Base-by-base conservation (phyloP, 2,329 filamentous ascomycete genomes). In the Chaetomiaceae sp. region DNA sequence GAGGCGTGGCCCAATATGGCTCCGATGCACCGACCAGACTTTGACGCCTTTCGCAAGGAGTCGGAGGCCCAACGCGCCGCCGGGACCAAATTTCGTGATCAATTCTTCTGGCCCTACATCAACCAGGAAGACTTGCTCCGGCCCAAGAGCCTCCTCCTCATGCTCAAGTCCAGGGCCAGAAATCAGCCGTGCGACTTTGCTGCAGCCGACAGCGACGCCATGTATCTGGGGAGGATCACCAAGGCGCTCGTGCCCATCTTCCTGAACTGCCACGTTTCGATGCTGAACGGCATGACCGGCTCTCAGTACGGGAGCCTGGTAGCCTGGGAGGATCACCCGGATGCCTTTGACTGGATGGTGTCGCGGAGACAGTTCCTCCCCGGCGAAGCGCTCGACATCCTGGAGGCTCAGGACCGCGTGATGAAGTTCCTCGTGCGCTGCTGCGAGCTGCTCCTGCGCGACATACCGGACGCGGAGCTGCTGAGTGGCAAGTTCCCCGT, bases 71-170 rank as follows among this genome's bases (percentile, higher is more conserved):
- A 60, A 26, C 48, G 52, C 5, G 20, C 45, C 3, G 3, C 24
- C 1, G 54, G 55, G 3, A 57, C 56, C 10, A 50, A 55, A 19
- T 55, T 61, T n/a, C 53, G 47, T 7, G 64, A 68, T 6, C 44
- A 61, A 8, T 77, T 63, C 49, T 58, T 76, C 34, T 79, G 69
- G 67, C 78, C 78, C 0, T 66, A 73, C 37, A 71, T 82, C 57
- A 83, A 82, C 52, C 64, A 75, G 33, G 74, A 82, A 45, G 78
- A 82, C 53, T 62, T 83, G 1, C 42, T 55, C 0, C 63, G 69
- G 18, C 58, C 67, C 0, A 72, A 69, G 38, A 48, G 61, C 0
- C 54, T 83, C 8, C 64, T 68, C 0, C 58, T 82, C 6, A 62
- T 82, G 17, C 57, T 83, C 10, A 76, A 78, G 45, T 60, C 75